Percentiles rank a stretch among this genome's conserved stretches.
Conservation (phyloP, 495 filamentous ascomycete genomes). For the Talaromyces proteolyticus region DNA sequence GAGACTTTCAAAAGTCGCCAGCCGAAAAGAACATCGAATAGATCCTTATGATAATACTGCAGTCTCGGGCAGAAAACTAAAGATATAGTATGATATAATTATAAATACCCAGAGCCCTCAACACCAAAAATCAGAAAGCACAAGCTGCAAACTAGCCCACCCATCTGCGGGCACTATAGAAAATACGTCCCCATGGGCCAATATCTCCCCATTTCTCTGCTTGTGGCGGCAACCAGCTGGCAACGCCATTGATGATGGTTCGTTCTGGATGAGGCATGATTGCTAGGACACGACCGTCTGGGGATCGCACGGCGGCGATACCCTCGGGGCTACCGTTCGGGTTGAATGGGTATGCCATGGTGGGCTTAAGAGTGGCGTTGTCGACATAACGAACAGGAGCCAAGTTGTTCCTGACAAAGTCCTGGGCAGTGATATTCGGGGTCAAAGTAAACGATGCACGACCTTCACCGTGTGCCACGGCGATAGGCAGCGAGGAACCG, state of each 20-base stretch:
- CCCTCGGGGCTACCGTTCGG: constrained; percentile 88
- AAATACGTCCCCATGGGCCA: constrained; percentile 81
- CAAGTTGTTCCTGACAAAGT: constrained; percentile 55
- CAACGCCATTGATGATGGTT: constrained; percentile 78
- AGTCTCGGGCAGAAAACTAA: too few relatives aligned
- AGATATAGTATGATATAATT: too few relatives aligned
- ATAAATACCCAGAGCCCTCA: too few relatives aligned
- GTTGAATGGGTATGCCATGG: constrained; percentile 84
- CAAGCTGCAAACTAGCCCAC: constrained; percentile 44
- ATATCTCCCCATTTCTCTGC: constrained; percentile 75
- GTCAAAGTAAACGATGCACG: constrained; percentile 65
- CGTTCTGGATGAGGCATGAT: constrained; percentile 98
- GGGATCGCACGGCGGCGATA: constrained; percentile 75
- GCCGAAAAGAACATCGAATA: too few relatives aligned
- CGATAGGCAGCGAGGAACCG: constrained; percentile 77
- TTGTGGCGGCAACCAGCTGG: constrained; percentile 64
- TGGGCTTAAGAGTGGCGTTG: constrained; percentile 61
- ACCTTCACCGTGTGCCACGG: constrained; percentile 88
- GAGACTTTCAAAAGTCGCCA: too few relatives aligned
- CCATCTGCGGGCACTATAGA: constrained; percentile 78
- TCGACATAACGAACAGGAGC: constrained; percentile 80
- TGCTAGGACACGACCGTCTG: constrained; percentile 80
- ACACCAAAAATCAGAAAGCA: too few relatives aligned
- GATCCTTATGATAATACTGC: too few relatives aligned
- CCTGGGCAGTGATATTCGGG: constrained; percentile 25